Percentiles rank a stretch among this genome's conserved stretches.
These are phyloP conservation scores for Suzukiozyma palmioleophila DNA, from an alignment of 1,139 yeast genomes.

Conservation along the genomic window DNA sequence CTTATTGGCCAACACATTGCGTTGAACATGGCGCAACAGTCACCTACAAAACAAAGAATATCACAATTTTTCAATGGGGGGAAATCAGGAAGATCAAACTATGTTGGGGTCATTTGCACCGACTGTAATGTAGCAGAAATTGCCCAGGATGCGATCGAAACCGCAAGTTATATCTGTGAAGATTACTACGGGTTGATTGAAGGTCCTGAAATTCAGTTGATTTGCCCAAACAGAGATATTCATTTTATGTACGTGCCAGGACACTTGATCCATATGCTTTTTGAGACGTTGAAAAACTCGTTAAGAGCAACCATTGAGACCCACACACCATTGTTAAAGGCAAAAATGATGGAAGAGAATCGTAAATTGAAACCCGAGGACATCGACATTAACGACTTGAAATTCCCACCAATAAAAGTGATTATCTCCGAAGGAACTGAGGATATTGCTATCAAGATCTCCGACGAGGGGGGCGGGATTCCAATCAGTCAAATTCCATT, in stretches of 20 bases:
- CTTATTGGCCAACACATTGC: conserved; percentile 87
- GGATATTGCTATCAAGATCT: conserved; percentile 87
- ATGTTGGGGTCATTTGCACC: conserved; percentile 83
- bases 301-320: conserved; percentile 81
- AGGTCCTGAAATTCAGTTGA: conserved; percentile 74
- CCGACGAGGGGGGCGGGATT: conserved; percentile 94
- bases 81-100: conserved; percentile 42
- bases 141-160: conserved; percentile 81
- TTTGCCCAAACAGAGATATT: conserved; percentile 63
- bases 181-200: conserved; percentile 82
- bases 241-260: conserved; percentile 88
- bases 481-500: conserved; percentile 80
- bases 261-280: conserved; percentile 82
- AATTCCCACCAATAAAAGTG: conserved; percentile 80
- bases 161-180: conserved; percentile 82
- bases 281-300: conserved; percentile 80
- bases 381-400: conserved; percentile 58
- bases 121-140: conserved; percentile 75
- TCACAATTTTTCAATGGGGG: conserved; percentile 31
- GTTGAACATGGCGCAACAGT: conserved; percentile 60
- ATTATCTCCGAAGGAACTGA: conserved; percentile 90
- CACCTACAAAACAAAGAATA: conserved; percentile 39
- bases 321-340: conserved; percentile 46
- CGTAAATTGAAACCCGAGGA: conserved; percentile 40
- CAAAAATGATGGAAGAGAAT: conserved; percentile 35